Evolutionary conservation across 192 early-diverging fungal species (phyloP).

Genomic region (Diversispora eburnea): DNA sequence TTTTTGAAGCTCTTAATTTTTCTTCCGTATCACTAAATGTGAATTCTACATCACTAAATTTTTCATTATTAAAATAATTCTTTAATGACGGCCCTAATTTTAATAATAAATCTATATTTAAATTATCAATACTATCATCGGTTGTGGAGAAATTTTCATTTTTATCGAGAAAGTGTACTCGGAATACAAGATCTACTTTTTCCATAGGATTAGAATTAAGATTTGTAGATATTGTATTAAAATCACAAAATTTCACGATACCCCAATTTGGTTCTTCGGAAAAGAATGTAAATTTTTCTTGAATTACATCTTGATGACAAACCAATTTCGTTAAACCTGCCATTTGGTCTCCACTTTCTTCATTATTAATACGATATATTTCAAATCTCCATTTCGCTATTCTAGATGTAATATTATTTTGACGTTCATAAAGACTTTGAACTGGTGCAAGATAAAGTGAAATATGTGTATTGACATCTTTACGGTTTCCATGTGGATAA

Average conservation of each 20-base stretch:
- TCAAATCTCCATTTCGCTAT: not conserved
- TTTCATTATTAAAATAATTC: conserved; percentile 18
- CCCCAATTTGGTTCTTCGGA: not conserved
- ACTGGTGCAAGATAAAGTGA: conserved; percentile 20
- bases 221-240: not conserved
- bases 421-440: conserved; percentile 6
- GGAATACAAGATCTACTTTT: not conserved
- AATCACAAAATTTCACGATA: not conserved
- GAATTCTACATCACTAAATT: conserved; percentile 25
- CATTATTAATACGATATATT: not conserved
- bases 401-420: conserved; percentile 18
- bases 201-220: not conserved
- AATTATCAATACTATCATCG: not conserved
- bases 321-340: not conserved
- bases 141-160: not conserved
- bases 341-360: not conserved
- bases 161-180: not conserved
- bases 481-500: conserved; percentile 12
- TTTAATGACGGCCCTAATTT: conserved; percentile 12
- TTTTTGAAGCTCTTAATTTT: not conserved
- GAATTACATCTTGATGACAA: not conserved
- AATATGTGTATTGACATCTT: conserved; percentile 10
- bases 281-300: not conserved
- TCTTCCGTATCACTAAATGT: conserved; percentile 14
- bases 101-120: not conserved